These are phyloP conservation scores for Lactarius akahatsu DNA, from an alignment of 768 basidiomycete species.

Conservation along the genomic window DNA sequence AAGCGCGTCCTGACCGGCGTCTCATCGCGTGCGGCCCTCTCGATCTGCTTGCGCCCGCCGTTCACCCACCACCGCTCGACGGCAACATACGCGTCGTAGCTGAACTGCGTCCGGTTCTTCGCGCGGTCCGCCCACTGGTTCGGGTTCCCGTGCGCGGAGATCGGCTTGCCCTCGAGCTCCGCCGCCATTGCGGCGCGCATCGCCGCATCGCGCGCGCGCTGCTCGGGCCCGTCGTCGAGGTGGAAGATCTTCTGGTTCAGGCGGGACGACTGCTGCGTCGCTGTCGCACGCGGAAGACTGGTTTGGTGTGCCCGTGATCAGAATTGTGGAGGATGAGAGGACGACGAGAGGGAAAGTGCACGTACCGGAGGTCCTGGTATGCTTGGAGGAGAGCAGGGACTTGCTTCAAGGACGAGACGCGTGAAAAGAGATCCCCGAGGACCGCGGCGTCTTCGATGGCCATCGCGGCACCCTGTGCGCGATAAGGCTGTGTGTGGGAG, in stretches of 20 bases:
- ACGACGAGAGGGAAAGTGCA: background rate
- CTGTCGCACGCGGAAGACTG: conserved; percentile 45
- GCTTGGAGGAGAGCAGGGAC: conserved; percentile 48
- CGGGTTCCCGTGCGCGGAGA: conserved; percentile 39
- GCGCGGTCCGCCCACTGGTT: conserved; percentile 60
- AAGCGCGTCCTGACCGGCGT: background rate
- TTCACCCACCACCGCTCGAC: conserved; percentile 52
- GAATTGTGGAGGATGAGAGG: too few species aligned
- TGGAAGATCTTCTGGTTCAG: conserved; percentile 57
- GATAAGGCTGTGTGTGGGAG: conserved; percentile 38
- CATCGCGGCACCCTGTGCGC: conserved; percentile 45
- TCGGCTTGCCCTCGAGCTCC: conserved; percentile 34
- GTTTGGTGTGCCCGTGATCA: background rate
- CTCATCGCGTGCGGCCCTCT: background rate
- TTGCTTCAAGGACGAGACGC: conserved; percentile 43
- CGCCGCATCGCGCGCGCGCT: conserved; percentile 48
- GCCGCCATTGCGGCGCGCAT: conserved; percentile 51
- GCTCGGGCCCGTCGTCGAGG: conserved; percentile 52
- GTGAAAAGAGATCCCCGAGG: conserved; percentile 49
- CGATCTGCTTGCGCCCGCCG: conserved; percentile 32
- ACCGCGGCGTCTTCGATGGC: conserved; percentile 54
- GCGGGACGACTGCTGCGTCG: conserved; percentile 49
- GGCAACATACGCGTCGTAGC: conserved; percentile 53
- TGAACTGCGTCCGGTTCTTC: conserved; percentile 49
- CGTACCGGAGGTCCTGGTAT: conserved; percentile 49